Base-by-base conservation (phyloP, 768 basidiomycete genomes). In the Cyclocybe cylindracea region DNA sequence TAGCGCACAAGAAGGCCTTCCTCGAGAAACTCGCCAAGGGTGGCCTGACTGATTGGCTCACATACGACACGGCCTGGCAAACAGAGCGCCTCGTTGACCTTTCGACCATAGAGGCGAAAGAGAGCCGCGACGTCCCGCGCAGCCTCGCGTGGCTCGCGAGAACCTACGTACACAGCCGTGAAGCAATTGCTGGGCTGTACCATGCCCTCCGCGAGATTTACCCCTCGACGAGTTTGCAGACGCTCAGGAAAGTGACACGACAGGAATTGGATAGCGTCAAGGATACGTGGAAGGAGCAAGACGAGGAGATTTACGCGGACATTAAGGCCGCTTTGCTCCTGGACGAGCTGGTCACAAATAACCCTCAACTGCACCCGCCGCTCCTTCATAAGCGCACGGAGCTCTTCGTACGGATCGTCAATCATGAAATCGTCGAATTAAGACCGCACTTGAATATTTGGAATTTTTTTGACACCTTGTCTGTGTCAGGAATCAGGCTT, bases 21-120 rank as follows among this genome's bases (percentile, higher is more conserved):
- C 43, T 54, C 1, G 43, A 31, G n/a, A 39, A 44, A 31, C n/a
- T 54, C 3, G 18, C 41, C n/a, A 8, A 43, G 9, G 31, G 32
- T 24, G 43, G 53, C 16, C 24, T 29, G 35, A 32, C 24, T 10
- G 43, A 54, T 46, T 54, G 53, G 53, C 43, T 41, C 3, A 13
- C 48, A 11, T 50, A 39, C 9, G 53, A 54, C 38, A 46, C n/a
- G 37, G 24, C 41, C 31, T 54, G 53, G 53, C 53, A 54, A 14
- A 31, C 18, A 8, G 40, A 10, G 31, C n/a, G 53, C 10, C 44
- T 40, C 37, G 14, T 49, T 10, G 13, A 16, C 35, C 31, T 34
- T 31, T 41, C 45, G 18, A 32, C 41, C n/a, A 34, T 33, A 9
- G n/a, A 33, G 8, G 41, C 6, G 14, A 18, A 34, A n/a, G 53